Evolutionary conservation across 164 flowering plant species (phyloP).

Genomic region (Echeveria elegans): DNA sequence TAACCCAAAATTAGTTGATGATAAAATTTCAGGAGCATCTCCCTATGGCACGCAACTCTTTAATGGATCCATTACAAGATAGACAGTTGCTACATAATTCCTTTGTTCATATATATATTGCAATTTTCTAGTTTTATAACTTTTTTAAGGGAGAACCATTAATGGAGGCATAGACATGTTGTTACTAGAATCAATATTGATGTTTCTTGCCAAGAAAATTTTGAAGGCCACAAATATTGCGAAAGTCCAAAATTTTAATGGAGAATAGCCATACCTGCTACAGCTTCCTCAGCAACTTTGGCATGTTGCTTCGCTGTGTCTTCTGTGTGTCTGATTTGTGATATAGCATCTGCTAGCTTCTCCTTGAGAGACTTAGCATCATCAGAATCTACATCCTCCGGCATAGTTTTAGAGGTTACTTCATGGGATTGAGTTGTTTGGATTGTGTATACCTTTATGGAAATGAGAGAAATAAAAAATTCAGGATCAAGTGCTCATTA

Average conservation of each 20-base stretch:
- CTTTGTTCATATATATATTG: neutral
- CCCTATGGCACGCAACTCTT: neutral
- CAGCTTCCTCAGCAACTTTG: conserved; percentile 34
- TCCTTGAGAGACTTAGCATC: conserved; percentile 36
- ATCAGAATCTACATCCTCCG: conserved; percentile 33
- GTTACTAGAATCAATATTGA: neutral
- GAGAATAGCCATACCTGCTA: conserved; percentile 17
- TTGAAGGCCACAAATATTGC: neutral
- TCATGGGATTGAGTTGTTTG: conserved; percentile 66
- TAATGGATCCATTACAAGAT: neutral
- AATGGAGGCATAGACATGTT: neutral
- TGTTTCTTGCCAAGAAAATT: neutral
- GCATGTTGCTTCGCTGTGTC: conserved; percentile 30
- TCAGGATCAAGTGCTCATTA: neutral
- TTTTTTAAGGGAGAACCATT: neutral
- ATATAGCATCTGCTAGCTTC: conserved; percentile 63
- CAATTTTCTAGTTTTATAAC: neutral
- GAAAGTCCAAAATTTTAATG: neutral
- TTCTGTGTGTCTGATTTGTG: conserved; percentile 43
- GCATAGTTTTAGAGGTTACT: conserved; percentile 45
- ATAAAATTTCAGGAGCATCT: no score
- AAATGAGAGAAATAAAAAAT: neutral
- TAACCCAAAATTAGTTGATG: neutral
- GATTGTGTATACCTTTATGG: conserved; percentile 31
- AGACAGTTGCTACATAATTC: neutral